Percentiles rank a stretch among this genome's conserved stretches.
Evolutionary conservation across 768 basidiomycete species (phyloP).

Genomic region (Russula vinacea): DNA sequence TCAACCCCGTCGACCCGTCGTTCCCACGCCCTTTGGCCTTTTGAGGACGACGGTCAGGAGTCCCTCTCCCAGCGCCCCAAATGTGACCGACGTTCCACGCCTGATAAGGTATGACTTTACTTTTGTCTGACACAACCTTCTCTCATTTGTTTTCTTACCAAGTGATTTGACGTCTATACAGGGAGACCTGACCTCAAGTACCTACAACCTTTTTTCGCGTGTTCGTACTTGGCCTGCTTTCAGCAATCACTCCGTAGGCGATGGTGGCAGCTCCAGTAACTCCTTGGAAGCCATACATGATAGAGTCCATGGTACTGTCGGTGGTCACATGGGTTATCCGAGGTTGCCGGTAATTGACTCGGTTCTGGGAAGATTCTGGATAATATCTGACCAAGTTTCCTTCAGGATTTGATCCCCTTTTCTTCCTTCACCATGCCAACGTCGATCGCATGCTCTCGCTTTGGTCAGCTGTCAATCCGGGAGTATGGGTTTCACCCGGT

Average conservation of each 20-base stretch:
- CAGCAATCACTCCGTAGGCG: conserved; percentile 44
- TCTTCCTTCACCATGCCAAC: conserved; percentile 53
- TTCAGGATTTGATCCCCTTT: conserved; percentile 51
- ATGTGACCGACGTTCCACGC: conserved; percentile 32
- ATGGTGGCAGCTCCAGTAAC: conserved; percentile 42
- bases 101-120: conserved; percentile 34
- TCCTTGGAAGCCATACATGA: conserved; percentile 53
- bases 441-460: conserved; percentile 53
- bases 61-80: conserved; percentile 8
- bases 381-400: conserved; percentile 28
- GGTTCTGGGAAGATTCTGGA: conserved; percentile 40
- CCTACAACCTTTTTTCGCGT: conserved; percentile 39
- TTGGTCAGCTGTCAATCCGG: conserved; percentile 48
- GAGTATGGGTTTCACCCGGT: conserved; percentile 39
- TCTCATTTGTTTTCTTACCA: not conserved
- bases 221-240: conserved; percentile 45
- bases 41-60: conserved; percentile 24
- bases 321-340: conserved; percentile 31
- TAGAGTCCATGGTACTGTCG: conserved; percentile 38
- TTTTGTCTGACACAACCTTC: not conserved
- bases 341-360: conserved; percentile 38
- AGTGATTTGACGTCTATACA: conserved; percentile 24
- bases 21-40: conserved; percentile 13
- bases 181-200: conserved; percentile 13
- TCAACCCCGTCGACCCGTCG: conserved; percentile 35